These are phyloP conservation scores for Globisporangium echinulatum DNA, from an alignment of 352 stramenopile species.

Conservation along the genomic window DNA sequence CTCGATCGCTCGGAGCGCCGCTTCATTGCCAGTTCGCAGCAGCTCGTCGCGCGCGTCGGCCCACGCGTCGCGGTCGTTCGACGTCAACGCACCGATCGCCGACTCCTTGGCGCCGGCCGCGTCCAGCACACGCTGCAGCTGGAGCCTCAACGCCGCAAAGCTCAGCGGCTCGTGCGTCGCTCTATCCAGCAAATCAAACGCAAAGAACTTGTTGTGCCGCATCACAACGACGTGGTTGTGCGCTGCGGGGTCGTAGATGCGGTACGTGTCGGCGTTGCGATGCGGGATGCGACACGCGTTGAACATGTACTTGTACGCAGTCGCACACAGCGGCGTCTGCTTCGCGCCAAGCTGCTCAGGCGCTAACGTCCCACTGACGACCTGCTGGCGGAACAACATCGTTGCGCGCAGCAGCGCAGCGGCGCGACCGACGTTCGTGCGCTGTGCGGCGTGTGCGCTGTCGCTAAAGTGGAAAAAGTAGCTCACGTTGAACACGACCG, in stretches of 20 bases:
- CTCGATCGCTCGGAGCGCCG: conserved; percentile 48
- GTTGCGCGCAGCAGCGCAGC: conserved; percentile 82
- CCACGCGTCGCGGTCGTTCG: conserved; percentile 69
- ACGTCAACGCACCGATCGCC: conserved; percentile 61
- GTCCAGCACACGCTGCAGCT: conserved; percentile 49
- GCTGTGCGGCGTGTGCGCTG: conserved; percentile 48
- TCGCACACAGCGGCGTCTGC: conserved; percentile 89
- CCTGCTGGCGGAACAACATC: conserved; percentile 86
- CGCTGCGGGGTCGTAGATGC: conserved; percentile 85
- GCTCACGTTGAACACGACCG: conserved; percentile 86
- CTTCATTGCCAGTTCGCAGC: conserved; percentile 57
- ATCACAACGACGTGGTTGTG: conserved; percentile 89
- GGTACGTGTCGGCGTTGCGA: conserved; percentile 63
- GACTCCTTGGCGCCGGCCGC: conserved; percentile 40
- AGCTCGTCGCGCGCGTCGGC: conserved; percentile 70
- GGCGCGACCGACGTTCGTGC: conserved; percentile 55
- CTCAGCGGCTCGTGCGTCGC: conserved; percentile 27
- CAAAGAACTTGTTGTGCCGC: conserved; percentile 75
- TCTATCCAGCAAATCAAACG: conserved; percentile 43
- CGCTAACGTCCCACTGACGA: conserved; percentile 79
- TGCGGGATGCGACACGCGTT: conserved; percentile 92
- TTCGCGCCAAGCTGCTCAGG: conserved; percentile 87
- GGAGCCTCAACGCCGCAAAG: conserved; percentile 53
- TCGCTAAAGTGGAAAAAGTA: conserved; percentile 87
- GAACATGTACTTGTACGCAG: conserved; percentile 94